Conservation (phyloP, 139 green algal species). For the Tetradesmus obliquus region DNA sequence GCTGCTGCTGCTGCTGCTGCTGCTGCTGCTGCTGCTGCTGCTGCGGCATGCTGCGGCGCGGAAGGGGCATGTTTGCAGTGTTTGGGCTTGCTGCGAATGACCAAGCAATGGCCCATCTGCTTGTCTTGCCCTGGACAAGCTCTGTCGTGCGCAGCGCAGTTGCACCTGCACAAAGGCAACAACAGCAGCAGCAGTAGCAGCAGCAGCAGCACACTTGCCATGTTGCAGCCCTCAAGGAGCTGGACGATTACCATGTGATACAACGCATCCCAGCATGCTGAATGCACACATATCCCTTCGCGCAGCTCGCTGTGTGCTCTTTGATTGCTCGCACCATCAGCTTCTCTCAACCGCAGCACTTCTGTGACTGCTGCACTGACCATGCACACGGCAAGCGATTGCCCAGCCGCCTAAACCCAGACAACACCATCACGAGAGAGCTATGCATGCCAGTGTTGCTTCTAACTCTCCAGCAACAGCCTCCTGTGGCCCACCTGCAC, state of each 20-base stretch:
- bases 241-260: background rate
- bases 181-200: no score
- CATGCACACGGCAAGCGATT: no score
- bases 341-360: no score
- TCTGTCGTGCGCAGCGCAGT: constrained; percentile 82
- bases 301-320: no score
- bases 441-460: no score
- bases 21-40: background rate
- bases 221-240: constrained; percentile 53
- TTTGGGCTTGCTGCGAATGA: constrained; percentile 74
- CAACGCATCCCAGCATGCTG: no score
- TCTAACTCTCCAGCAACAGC: no score
- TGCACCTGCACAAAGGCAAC: background rate
- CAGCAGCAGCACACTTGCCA: background rate
- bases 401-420: no score
- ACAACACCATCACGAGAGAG: no score
- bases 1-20: background rate
- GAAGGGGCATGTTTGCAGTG: constrained; percentile 64
- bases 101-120: constrained; percentile 91
- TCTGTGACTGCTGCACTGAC: no score
- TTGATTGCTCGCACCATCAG: no score
- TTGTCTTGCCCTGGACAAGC: constrained; percentile 86
- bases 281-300: background rate
- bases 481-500: constrained; percentile 1
- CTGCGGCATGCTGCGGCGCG: background rate